phyloP scores from a whole-genome alignment of 192 early-diverging fungal species.

The Spizellomyces punctatus region DNA sequence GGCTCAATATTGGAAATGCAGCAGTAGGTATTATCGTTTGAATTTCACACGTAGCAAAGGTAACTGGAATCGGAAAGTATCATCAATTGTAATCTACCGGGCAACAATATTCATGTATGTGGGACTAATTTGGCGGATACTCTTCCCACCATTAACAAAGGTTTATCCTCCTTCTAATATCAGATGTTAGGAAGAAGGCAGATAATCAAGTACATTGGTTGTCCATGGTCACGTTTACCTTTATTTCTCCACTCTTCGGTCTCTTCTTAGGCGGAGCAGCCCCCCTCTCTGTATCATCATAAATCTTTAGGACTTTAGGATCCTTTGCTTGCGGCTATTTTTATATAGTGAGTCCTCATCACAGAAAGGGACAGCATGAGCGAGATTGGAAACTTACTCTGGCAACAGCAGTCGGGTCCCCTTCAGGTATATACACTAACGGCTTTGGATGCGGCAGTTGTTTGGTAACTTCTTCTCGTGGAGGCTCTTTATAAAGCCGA shows the following conservation, averaged over 20 bases:
- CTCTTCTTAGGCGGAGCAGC: neutral
- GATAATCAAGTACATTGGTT: neutral
- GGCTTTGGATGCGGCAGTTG: slow-evolving; percentile 22
- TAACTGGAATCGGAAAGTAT: too few species aligned
- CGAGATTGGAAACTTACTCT: neutral
- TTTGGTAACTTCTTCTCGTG: slow-evolving; percentile 9
- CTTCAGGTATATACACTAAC: slow-evolving; percentile 11
- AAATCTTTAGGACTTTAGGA: slow-evolving; percentile 10
- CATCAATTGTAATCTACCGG: too few species aligned
- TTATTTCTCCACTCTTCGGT: slow-evolving; percentile 14
- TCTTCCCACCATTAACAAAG: slow-evolving; percentile 23
- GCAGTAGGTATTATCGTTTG: too few species aligned
- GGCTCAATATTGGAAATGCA: too few species aligned
- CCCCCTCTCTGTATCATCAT: slow-evolving; percentile 17
- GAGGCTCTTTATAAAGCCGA: slow-evolving; percentile 47
- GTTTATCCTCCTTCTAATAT: slow-evolving; percentile 23
- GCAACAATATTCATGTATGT: too few species aligned
- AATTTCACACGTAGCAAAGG: too few species aligned
- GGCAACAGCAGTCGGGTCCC: neutral
- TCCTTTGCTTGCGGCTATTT: neutral
- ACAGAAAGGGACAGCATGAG: neutral
- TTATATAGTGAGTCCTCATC: neutral
- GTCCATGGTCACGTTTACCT: neutral
- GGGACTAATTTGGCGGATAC: neutral
- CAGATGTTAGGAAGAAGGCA: neutral